Evolutionary conservation across 495 filamentous ascomycete species (phyloP).

Genomic region (Aspergillus asperescens): DNA sequence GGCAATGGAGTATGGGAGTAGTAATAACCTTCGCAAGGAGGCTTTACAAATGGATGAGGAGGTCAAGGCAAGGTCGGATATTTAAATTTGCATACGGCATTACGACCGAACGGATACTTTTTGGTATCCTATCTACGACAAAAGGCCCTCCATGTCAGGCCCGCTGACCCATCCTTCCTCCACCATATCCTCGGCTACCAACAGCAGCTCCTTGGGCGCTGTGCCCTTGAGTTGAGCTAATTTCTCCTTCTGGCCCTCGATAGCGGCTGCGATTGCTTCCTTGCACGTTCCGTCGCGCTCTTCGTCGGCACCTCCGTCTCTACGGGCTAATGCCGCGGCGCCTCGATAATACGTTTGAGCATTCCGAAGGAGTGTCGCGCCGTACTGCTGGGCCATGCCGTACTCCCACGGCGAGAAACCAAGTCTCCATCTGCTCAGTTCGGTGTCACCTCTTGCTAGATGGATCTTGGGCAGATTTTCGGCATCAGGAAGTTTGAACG

Average conservation of each 20-base stretch:
- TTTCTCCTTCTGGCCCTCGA: conserved; percentile 39
- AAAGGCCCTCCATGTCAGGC: conserved; percentile 31
- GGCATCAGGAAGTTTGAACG: conserved; percentile 46
- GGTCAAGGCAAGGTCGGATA: conserved; percentile 26
- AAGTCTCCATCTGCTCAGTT: conserved; percentile 53
- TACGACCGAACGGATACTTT: background rate
- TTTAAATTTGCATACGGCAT: conserved; percentile 6
- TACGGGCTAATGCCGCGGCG: conserved; percentile 44
- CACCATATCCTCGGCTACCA: conserved; percentile 44
- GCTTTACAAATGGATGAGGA: conserved; percentile 42
- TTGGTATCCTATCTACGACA: conserved; percentile 27
- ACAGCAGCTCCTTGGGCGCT: conserved; percentile 28
- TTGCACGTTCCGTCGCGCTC: conserved; percentile 43
- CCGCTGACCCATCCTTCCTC: conserved; percentile 45
- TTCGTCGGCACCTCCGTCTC: conserved; percentile 39
- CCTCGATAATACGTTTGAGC: conserved; percentile 62
- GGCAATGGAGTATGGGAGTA: conserved; percentile 36
- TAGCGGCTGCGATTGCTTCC: conserved; percentile 41
- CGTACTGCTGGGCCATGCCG: conserved; percentile 43
- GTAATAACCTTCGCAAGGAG: conserved; percentile 40
- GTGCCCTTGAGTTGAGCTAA: conserved; percentile 33
- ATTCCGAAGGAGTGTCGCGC: conserved; percentile 50
- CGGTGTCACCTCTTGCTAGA: conserved; percentile 56
- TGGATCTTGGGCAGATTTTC: conserved; percentile 57
- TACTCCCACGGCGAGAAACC: conserved; percentile 45